phyloP scores from a whole-genome alignment of 331 rosid genomes.

The Rhamnella rubrinervis region DNA sequence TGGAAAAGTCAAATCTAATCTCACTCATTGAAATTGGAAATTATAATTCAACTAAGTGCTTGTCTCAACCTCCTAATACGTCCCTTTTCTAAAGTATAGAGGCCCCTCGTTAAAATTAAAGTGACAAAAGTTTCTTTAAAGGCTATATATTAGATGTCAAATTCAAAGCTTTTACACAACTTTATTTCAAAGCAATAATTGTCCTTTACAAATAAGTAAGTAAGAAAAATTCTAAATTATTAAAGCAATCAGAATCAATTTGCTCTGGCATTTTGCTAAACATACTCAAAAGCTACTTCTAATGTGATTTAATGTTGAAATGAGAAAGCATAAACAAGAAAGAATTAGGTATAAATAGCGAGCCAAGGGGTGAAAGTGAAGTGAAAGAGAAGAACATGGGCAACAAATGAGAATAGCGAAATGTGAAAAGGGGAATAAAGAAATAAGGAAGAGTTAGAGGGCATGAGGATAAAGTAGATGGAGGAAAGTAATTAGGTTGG shows the following conservation, averaged over 20 bases:
- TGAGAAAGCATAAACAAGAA: too few relatives aligned
- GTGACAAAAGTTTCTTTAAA: neutral
- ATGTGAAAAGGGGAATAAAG: neutral
- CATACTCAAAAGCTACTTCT: too few relatives aligned
- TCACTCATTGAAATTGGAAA: conserved; percentile 7
- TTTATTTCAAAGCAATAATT: neutral
- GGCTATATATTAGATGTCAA: conserved; percentile 4
- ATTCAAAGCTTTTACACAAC: neutral
- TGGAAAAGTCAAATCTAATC: conserved; percentile 17
- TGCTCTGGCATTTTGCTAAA: too few relatives aligned
- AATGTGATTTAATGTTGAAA: too few relatives aligned
- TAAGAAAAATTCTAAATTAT: too few relatives aligned
- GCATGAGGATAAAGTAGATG: conserved; percentile 19
- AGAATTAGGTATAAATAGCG: too few relatives aligned
- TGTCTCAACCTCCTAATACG: conserved; percentile 12
- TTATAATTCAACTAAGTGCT: conserved; percentile 8
- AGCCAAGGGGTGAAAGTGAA: neutral
- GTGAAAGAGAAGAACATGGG: neutral
- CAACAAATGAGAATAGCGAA: neutral
- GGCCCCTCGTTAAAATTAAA: neutral
- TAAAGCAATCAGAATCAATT: too few relatives aligned
- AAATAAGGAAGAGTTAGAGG: conserved; percentile 22
- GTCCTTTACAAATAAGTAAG: neutral
- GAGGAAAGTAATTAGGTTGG: conserved; percentile 44
- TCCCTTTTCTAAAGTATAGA: conserved; percentile 4